phyloP scores from a whole-genome alignment of 257 asterid genomes.

The Lycium ferocissimum region DNA sequence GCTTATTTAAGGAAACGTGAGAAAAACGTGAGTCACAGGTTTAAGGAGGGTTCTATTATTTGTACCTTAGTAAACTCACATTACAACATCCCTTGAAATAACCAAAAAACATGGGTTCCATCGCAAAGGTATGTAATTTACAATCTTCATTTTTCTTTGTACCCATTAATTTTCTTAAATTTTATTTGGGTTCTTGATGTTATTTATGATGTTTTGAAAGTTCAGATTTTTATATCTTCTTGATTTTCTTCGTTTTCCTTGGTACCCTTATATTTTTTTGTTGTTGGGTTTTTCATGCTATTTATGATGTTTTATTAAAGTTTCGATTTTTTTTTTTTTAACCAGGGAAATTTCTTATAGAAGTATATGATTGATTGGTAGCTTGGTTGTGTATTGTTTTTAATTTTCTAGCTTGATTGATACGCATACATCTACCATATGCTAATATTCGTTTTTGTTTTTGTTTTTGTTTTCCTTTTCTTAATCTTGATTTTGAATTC shows the following conservation, averaged over 20 bases:
- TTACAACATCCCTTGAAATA: not conserved
- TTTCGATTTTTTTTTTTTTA: not conserved
- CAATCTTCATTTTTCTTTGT: not conserved
- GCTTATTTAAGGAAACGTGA: not conserved
- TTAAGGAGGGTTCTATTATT: constrained; percentile 7
- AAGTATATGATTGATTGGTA: not conserved
- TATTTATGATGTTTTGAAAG: not conserved
- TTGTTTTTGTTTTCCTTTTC: not conserved
- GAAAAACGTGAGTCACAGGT: constrained; percentile 18
- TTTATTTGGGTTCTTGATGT: not conserved
- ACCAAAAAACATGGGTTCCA: constrained; percentile 24
- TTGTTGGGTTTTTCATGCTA: not conserved
- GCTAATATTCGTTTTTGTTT: not conserved
- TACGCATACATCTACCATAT: not conserved
- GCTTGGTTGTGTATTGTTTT: not conserved
- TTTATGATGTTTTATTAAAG: not conserved
- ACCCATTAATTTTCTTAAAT: not conserved
- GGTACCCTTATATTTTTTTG: not conserved
- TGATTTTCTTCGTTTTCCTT: not conserved
- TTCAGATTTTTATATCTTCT: not conserved
- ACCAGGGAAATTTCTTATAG: not conserved
- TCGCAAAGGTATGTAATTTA: constrained; percentile 26
- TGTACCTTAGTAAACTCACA: not conserved
- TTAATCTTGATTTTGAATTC: not conserved
- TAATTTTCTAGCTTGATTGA: not conserved